Conservation (phyloP, 2,329 filamentous ascomycete genomes). For the Phoma sp. region DNA sequence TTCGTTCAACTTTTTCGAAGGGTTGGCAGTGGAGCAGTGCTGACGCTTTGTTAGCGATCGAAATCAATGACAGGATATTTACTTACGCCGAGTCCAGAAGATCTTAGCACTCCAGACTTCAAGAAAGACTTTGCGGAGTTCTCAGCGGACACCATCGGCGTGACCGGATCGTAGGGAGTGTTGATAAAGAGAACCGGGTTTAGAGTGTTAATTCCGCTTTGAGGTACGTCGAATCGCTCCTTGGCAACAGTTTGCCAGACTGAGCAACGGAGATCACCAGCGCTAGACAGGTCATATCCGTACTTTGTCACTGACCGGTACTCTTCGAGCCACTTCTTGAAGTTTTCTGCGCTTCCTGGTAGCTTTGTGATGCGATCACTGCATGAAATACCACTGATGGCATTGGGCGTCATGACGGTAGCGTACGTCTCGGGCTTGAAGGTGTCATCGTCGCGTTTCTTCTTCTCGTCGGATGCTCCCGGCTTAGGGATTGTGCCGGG, state of each 20-base stretch:
- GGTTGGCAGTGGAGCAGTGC: not conserved
- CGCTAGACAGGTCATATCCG: not conserved
- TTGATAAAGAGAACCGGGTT: not conserved
- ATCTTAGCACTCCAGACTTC: not conserved
- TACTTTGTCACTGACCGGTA: too few relatives aligned
- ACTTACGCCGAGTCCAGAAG: not conserved
- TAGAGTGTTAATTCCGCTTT: not conserved
- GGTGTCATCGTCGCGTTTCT: too few relatives aligned
- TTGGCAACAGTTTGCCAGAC: not conserved
- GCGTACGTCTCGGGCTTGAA: too few relatives aligned
- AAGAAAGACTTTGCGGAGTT: not conserved
- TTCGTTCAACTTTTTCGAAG: not conserved
- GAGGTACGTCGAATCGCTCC: not conserved
- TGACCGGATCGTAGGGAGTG: not conserved
- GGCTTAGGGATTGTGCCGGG: too few relatives aligned
- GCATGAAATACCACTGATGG: too few relatives aligned
- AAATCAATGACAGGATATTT: not conserved
- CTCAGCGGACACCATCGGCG: not conserved
- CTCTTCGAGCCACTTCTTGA: too few relatives aligned
- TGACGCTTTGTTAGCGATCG: not conserved
- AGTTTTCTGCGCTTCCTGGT: too few relatives aligned
- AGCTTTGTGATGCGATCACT: too few relatives aligned
- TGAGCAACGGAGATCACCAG: not conserved
- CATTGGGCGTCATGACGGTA: too few relatives aligned
- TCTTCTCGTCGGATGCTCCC: too few relatives aligned